These are phyloP conservation scores for Aeschynomene evenia DNA, from an alignment of 306 rosid genomes.

Conservation along the genomic window DNA sequence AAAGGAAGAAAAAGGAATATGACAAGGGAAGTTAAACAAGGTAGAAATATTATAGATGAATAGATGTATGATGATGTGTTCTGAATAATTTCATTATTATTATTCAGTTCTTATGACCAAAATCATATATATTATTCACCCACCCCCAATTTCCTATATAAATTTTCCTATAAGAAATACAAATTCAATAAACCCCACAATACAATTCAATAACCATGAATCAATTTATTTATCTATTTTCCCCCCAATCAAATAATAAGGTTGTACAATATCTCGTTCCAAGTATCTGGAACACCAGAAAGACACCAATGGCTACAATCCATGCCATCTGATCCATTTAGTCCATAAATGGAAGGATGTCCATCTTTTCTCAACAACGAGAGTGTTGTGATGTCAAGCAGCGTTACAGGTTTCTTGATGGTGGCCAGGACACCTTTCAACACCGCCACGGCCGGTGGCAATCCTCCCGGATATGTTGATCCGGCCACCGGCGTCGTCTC, in stretches of 20 bases:
- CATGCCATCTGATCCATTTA: conserved; percentile 43
- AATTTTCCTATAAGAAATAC: conserved; percentile 5
- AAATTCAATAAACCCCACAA: conserved; percentile 13
- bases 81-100: conserved; percentile 8
- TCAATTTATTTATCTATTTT: neutral
- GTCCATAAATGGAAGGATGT: conserved; percentile 81
- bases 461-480: conserved; percentile 66
- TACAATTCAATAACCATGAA: conserved; percentile 18
- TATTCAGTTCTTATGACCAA: neutral
- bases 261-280: conserved; percentile 83
- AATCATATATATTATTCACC: neutral
- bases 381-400: conserved; percentile 73
- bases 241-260: conserved; percentile 33
- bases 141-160: neutral
- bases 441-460: conserved; percentile 64
- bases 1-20: neutral
- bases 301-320: conserved; percentile 99
- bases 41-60: neutral
- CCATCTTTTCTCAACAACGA: conserved; percentile 84
- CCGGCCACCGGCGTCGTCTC: conserved; percentile 59
- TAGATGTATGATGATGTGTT: neutral
- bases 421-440: conserved; percentile 54
- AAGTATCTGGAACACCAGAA: conserved; percentile 90
- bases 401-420: conserved; percentile 56
- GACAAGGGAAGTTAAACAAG: neutral